These are phyloP conservation scores for Calonectria henricotiae DNA, from an alignment of 2,329 filamentous ascomycete species.

Conservation along the genomic window DNA sequence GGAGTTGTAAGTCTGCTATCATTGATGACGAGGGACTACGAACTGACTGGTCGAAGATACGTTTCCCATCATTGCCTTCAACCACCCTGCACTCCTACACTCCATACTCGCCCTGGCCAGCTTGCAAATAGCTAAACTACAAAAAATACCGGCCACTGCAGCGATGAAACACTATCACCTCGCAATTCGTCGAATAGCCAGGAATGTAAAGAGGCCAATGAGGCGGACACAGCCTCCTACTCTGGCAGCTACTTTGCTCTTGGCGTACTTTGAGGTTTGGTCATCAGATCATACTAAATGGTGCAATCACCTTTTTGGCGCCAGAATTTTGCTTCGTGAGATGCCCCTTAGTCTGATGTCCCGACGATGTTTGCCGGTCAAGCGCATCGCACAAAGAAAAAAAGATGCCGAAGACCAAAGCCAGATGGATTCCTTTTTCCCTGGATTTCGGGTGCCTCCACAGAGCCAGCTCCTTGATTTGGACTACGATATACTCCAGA, in stretches of 20 bases:
- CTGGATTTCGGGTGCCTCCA: slow-evolving; percentile 43
- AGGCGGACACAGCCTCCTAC: slow-evolving; percentile 84
- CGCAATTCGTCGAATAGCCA: slow-evolving; percentile 83
- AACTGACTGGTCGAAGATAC: slow-evolving; percentile 70
- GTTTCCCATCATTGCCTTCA: slow-evolving; percentile 86
- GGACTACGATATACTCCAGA: slow-evolving; percentile 61
- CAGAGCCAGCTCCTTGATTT: slow-evolving; percentile 58
- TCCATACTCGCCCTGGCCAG: slow-evolving; percentile 91
- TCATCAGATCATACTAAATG: slow-evolving; percentile 95
- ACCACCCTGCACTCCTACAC: slow-evolving; percentile 89
- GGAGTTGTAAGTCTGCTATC: slow-evolving; percentile 70
- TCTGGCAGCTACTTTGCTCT: slow-evolving; percentile 87
- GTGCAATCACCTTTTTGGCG: slow-evolving; percentile 92
- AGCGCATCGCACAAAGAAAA: slow-evolving; percentile 58
- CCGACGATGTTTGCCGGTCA: slow-evolving; percentile 78
- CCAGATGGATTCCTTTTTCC: slow-evolving; percentile 52
- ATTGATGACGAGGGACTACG: not conserved
- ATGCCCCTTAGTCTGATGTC: slow-evolving; percentile 85
- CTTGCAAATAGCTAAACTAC: slow-evolving; percentile 89
- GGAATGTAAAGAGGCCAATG: slow-evolving; percentile 79
- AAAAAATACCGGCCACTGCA: slow-evolving; percentile 81
- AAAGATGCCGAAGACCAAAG: slow-evolving; percentile 60
- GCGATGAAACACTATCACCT: slow-evolving; percentile 95
- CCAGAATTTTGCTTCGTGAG: slow-evolving; percentile 85
- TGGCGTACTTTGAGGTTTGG: slow-evolving; percentile 96